phyloP scores from a whole-genome alignment of 2,329 filamentous ascomycete species.

The Hypoxylon sp. region DNA sequence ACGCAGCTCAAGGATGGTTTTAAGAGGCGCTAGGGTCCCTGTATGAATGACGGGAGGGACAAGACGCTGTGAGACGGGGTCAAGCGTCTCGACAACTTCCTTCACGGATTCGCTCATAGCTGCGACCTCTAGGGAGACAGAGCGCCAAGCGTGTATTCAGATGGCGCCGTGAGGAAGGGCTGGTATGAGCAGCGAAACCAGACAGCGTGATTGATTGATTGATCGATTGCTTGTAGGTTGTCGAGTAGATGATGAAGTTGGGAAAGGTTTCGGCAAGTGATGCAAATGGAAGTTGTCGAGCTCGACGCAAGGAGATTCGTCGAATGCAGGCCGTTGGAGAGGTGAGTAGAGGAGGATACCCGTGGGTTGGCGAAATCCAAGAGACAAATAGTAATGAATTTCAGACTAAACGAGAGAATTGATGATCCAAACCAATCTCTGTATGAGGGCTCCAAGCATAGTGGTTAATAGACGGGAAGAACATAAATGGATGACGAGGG shows the following conservation, averaged over 20 bases:
- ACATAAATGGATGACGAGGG: conserved; percentile 13
- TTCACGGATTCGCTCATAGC: conserved; percentile 51
- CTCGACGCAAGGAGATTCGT: no score
- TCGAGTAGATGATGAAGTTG: no score
- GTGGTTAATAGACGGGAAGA: conserved; percentile 8
- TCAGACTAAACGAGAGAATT: conserved; percentile 22
- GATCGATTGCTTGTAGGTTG: no score
- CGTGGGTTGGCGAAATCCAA: conserved; percentile 17
- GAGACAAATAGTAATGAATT: conserved; percentile 3
- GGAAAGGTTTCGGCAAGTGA: no score
- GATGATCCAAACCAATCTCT: conserved; percentile 31
- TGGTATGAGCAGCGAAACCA: not conserved
- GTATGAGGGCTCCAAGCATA: conserved; percentile 23
- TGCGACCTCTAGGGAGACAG: conserved; percentile 45
- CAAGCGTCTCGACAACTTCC: conserved; percentile 50
- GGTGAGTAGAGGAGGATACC: no score
- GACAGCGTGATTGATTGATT: no score
- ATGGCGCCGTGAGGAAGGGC: no score
- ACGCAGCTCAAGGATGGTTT: conserved; percentile 69
- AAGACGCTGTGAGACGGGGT: conserved; percentile 48
- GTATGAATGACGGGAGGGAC: conserved; percentile 44
- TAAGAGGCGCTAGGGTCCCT: conserved; percentile 64
- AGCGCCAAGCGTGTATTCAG: no score
- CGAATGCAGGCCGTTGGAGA: no score
- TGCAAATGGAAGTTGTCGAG: no score